Base-by-base conservation (phyloP, 441 rosid genomes). In the Syzygium malaccense region DNA sequence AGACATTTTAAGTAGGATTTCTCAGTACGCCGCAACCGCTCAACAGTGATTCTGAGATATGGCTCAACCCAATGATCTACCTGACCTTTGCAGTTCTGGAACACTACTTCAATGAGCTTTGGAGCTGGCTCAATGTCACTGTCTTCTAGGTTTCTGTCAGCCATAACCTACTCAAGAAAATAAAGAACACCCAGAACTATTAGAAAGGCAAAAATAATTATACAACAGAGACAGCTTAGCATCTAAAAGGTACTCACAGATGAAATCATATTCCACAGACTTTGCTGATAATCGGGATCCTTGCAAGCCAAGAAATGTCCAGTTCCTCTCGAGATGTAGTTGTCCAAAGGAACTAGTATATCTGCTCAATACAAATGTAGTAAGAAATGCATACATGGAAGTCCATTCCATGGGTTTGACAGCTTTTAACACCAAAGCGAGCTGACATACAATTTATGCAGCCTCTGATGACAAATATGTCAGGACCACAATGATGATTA, bases 21-120 rank as follows among this genome's bases (percentile, higher is more conserved):
- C 88, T 95, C 96, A 33, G 99, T 91, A 78, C 97, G 93, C 64
- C 92, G 95, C 90, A 98, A 92, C 89, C 99, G 93, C 87, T 96
- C 98, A 89, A 97, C 92, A 28, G 98, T 94, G 79, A 98, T 91
- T 93, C 95, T 94, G 86, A 98, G 91, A 92, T 95, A 98, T 91
- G 99, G 99, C 89, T 98, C 99, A 88, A 95, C 95, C 97, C 98
- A 98, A 8, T 94, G 98, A 94, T 98, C 99, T 88, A 98, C 99
- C 89, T 94, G 99, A 80, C 99, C 99, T 93, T 93, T 96, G 91
- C 99, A 96, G 89, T 96, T 98, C 94, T 98, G 99, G 90, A 98
- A 95, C 91, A 98, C 95, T 49, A 97, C 97, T 89, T 96, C 96
- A 90, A 97, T 91, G 88, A 98, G 95, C 95, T 98, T 98, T 32